A percentile compares a stretch with the other conserved stretches of the same genome.
phyloP scores from a whole-genome alignment of 768 basidiomycete genomes.

The Tulasnella sp. region DNA sequence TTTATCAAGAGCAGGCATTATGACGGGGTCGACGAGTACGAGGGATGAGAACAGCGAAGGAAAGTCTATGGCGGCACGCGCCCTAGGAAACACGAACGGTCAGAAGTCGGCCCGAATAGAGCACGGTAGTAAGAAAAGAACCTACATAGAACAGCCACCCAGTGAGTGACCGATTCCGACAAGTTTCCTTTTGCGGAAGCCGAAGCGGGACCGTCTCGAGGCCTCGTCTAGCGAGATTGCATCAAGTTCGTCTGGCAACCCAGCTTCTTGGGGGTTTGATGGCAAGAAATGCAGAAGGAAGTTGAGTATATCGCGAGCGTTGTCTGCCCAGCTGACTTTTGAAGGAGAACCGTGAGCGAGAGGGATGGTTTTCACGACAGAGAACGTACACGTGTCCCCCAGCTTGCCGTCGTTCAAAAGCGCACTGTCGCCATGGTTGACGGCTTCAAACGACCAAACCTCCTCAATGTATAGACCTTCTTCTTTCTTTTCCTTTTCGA shows the following conservation, averaged over 20 bases:
- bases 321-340: slow-evolving; percentile 77
- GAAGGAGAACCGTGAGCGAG: not conserved
- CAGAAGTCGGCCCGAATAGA: not conserved
- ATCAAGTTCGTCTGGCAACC: slow-evolving; percentile 58
- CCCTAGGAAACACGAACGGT: slow-evolving; percentile 45
- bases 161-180: slow-evolving; percentile 82
- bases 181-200: slow-evolving; percentile 59
- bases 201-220: slow-evolving; percentile 49
- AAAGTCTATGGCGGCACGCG: slow-evolving; percentile 64
- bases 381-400: slow-evolving; percentile 60
- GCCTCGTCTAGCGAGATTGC: slow-evolving; percentile 54
- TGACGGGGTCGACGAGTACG: slow-evolving; percentile 79
- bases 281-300: slow-evolving; percentile 75
- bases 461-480: slow-evolving; percentile 56
- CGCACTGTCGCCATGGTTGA: slow-evolving; percentile 84
- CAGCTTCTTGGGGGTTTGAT: slow-evolving; percentile 40
- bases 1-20: slow-evolving; percentile 43
- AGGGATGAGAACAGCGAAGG: slow-evolving; percentile 73
- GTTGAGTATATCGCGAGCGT: slow-evolving; percentile 74
- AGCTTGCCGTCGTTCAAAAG: slow-evolving; percentile 64
- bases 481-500: slow-evolving; percentile 43
- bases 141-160: slow-evolving; percentile 77
- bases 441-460: slow-evolving; percentile 81
- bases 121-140: slow-evolving; percentile 21
- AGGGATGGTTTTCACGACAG: not conserved